Evolutionary conservation across 176 grass and related monocot genomes (phyloP).

Genomic region (Guadua angustifolia): DNA sequence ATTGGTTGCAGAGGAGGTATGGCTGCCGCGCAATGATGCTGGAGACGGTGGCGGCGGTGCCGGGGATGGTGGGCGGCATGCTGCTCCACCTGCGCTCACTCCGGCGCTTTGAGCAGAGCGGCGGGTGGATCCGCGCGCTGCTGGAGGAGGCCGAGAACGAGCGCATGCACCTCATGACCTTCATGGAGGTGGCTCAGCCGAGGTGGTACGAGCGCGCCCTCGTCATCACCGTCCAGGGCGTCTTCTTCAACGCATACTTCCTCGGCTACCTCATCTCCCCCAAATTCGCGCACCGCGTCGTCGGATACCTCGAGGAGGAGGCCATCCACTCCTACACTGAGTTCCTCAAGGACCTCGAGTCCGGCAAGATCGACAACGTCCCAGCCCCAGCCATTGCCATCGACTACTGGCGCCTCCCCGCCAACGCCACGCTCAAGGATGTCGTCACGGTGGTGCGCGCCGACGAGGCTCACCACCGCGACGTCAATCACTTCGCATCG

Average conservation of each 20-base stretch:
- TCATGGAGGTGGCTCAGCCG: constrained; percentile 83
- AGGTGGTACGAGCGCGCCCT: constrained; percentile 87
- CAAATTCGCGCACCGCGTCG: constrained; percentile 94
- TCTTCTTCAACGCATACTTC: constrained; percentile 97
- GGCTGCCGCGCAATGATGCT: constrained; percentile 67
- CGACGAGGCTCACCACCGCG: constrained; percentile 95
- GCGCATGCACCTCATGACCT: constrained; percentile 99
- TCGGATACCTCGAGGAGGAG: constrained; percentile 97
- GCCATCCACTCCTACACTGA: constrained; percentile 90
- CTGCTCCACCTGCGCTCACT: constrained; percentile 74
- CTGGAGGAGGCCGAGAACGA: constrained; percentile 99
- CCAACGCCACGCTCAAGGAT: constrained; percentile 86
- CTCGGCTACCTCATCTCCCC: constrained; percentile 79
- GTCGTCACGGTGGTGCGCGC: constrained; percentile 88
- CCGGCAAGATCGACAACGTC: constrained; percentile 65
- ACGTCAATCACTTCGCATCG: constrained; percentile 93
- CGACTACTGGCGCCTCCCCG: constrained; percentile 92
- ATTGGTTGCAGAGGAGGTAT: constrained; percentile 51
- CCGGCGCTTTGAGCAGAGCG: constrained; percentile 93
- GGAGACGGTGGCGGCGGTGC: constrained; percentile 59
- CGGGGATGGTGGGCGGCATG: constrained; percentile 64
- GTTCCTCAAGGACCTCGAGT: constrained; percentile 82
- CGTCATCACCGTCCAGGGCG: constrained; percentile 81
- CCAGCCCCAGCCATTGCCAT: constrained; percentile 94
- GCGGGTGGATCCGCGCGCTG: constrained; percentile 80